Evolutionary conservation across 1,139 yeast species (phyloP).

Genomic region (Debaryomyces sp.): DNA sequence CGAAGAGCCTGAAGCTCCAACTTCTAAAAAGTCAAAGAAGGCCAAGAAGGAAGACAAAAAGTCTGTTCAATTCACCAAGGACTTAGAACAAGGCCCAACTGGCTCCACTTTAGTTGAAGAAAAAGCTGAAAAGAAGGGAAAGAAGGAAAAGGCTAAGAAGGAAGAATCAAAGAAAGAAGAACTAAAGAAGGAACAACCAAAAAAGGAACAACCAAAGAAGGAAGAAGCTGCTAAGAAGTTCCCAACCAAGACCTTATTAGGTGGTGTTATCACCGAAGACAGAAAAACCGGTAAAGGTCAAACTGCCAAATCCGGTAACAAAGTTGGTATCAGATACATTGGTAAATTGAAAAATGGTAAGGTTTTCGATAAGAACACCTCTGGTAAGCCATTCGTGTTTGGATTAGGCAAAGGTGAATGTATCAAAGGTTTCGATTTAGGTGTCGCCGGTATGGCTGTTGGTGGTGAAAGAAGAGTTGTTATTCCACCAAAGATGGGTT

Average conservation of each 20-base stretch:
- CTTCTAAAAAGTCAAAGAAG: slow-evolving; percentile 44
- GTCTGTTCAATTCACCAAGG: slow-evolving; percentile 85
- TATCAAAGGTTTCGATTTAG: slow-evolving; percentile 97
- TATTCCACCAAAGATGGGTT: slow-evolving; percentile 95
- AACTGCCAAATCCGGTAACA: slow-evolving; percentile 84
- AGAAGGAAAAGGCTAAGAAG: slow-evolving; percentile 21
- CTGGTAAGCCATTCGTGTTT: slow-evolving; percentile 93
- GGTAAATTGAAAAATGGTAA: slow-evolving; percentile 97
- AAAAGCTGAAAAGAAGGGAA: slow-evolving; percentile 27
- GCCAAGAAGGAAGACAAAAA: slow-evolving; percentile 55
- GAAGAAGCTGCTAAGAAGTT: slow-evolving; percentile 42
- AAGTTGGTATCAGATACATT: slow-evolving; percentile 94
- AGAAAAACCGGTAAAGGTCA: slow-evolving; percentile 88
- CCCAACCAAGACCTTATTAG: slow-evolving; percentile 79
- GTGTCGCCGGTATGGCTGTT: slow-evolving; percentile 98
- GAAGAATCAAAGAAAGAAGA: slow-evolving; percentile 15
- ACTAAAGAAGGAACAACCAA: slow-evolving; percentile 22
- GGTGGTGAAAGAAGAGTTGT: slow-evolving; percentile 99
- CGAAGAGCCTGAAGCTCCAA: slow-evolving; percentile 25
- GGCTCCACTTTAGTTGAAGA: slow-evolving; percentile 47
- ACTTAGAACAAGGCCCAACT: slow-evolving; percentile 92
- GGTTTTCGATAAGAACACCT: slow-evolving; percentile 94
- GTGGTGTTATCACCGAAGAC: slow-evolving; percentile 94
- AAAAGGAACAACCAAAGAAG: slow-evolving; percentile 26
- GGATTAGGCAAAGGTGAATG: slow-evolving; percentile 97